Conservation (phyloP, 148 eudicot species). For the Vaccinium corymbosum region DNA sequence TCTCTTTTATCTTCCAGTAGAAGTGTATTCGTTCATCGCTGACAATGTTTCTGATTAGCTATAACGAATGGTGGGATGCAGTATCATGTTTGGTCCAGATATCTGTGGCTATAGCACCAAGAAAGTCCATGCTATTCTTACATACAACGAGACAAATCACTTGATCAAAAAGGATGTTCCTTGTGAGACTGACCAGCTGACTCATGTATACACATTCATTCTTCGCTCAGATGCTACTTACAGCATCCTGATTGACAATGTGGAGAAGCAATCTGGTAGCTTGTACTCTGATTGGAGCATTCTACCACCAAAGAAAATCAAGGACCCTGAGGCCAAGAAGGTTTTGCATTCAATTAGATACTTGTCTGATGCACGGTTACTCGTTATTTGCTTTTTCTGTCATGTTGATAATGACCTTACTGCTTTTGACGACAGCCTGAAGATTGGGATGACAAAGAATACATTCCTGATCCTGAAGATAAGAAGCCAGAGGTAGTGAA, state of each 20-base stretch:
- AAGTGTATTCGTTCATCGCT: not conserved
- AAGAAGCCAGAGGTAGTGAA: conserved; percentile 77
- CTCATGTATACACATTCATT: conserved; percentile 87
- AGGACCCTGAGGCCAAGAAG: conserved; percentile 93
- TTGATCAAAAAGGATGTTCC: conserved; percentile 95
- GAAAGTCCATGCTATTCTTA: conserved; percentile 90
- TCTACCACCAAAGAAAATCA: conserved; percentile 82
- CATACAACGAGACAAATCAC: conserved; percentile 66
- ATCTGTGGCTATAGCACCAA: conserved; percentile 93
- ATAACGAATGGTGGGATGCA: conserved; percentile 26
- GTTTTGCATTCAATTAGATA: conserved; percentile 22
- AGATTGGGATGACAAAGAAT: conserved; percentile 97
- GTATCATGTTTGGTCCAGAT: conserved; percentile 97
- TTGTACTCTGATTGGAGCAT: conserved; percentile 79
- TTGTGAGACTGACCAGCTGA: conserved; percentile 91
- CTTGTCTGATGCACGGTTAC: not conserved
- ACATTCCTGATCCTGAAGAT: conserved; percentile 92
- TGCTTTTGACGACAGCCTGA: conserved; percentile 60
- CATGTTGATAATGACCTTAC: conserved; percentile 10
- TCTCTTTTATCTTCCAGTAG: not conserved
- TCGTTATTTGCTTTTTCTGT: not conserved
- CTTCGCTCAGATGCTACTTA: conserved; percentile 94
- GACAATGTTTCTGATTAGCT: not conserved
- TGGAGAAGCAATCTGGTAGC: conserved; percentile 84
- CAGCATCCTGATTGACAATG: conserved; percentile 84